Percentiles rank a stretch among this genome's conserved stretches.
phyloP scores from a whole-genome alignment of 2,329 filamentous ascomycete species.

The Cladosporium oxysporum region DNA sequence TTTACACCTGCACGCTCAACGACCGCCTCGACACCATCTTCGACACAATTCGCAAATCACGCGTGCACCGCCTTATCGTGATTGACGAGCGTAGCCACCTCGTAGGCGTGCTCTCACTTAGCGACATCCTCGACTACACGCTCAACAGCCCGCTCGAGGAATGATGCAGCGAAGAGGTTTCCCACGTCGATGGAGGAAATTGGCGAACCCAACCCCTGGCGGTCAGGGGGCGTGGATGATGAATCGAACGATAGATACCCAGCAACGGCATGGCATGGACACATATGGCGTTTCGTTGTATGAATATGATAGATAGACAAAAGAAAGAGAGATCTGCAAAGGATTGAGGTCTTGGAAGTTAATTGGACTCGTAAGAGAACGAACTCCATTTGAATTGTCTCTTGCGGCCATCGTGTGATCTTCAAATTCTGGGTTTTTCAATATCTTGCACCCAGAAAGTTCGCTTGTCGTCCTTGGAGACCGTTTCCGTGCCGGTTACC shows the following conservation, averaged over 20 bases:
- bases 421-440: neutral
- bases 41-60: conserved; percentile 90
- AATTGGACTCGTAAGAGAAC: neutral
- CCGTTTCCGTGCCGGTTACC: neutral
- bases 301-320: conserved; percentile 5
- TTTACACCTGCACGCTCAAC: conserved; percentile 91
- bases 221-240: neutral
- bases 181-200: neutral
- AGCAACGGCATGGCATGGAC: conserved; percentile 11
- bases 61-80: conserved; percentile 89
- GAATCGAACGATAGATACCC: conserved; percentile 10
- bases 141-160: conserved; percentile 50
- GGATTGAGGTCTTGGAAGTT: neutral
- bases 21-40: conserved; percentile 95
- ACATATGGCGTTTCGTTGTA: conserved; percentile 13
- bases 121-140: conserved; percentile 95
- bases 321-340: neutral
- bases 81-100: conserved; percentile 87
- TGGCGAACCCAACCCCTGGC: neutral
- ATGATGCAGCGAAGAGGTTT: neutral
- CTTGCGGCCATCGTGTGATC: neutral
- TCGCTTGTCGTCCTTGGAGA: neutral
- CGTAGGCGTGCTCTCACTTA: conserved; percentile 86
- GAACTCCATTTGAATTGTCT: neutral
- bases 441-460: neutral